Evolutionary conservation across 1,284 basidiomycete genomes (phyloP), one percentile per base, ranked within the genome.

Genomic region (Ceratobasidium sp.): DNA sequence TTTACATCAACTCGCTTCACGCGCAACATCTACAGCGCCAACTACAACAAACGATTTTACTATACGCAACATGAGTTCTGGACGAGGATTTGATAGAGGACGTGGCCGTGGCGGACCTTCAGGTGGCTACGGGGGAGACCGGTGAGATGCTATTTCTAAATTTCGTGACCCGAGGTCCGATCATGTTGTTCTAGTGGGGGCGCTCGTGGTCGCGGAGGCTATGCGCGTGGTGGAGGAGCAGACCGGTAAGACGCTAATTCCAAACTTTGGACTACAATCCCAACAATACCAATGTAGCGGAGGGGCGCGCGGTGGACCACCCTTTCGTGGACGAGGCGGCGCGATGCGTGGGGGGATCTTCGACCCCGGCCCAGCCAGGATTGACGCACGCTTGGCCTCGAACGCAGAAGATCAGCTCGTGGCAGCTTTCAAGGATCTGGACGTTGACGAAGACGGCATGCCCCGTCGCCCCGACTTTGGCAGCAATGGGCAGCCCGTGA

Each of bases 391-490:
- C n/a, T 78, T 91, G 1, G 74, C 78, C 1, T 82, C 87, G 71
- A 77, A 81, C 40, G 85, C 86, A 0, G 84, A 90, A 73, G 82
- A 87, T 22, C 38, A 60, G 4, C 65, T 92, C 2, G 79, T 92
- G 7, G 75, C 79, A 1, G 78, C 83, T 0, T 82, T 92, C 71
- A 77, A 78, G 17, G 73, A 75, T 1, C 58, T 86, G 6, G 76
- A 77, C 1, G 74, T 65, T 43, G 70, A 76, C n/a, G 72, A 80
- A 0, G 79, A 80, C 45, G 84, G 86, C 12, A 80, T 91, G 49
- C 91, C 91, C 13, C 72, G 84, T 6, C 86, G 91, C 27, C 89
- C 89, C 15, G 86, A 82, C 69, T 90, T 86, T 75, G 91, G 91
- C 3, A 86, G 80, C 0, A 74, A 73, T 0, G 91, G 91, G 7